Base-by-base conservation (phyloP, 192 early-diverging fungal species). In the Pilobolus umbonatus region DNA sequence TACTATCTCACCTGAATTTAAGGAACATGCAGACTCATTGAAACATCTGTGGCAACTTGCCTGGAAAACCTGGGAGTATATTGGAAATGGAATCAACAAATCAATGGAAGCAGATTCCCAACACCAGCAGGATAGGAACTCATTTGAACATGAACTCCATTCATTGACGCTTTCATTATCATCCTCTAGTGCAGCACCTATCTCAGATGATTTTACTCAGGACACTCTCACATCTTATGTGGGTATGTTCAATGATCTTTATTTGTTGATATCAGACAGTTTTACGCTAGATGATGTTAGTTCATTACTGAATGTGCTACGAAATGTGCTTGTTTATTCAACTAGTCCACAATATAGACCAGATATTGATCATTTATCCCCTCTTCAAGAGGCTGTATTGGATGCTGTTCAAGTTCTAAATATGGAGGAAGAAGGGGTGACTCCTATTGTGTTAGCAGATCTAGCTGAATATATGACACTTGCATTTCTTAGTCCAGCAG, bases 21-120 rank as follows among this genome's bases (percentile, higher is more conserved):
- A 59, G 10, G 52, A 67, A 2, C 19, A 48, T 1, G 45, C 39
- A 10, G 60, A 63, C 7, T 54, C 48, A 32, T 51, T 80, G 14
- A 53, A 65, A 28, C 47, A 63, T 10, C 66, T 89, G n/a, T 86
- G 83, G 85, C 68, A 76, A 56, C 75, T 73, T 12, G 78, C 80
- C 0, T 91, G 85, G 88, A 45, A 73, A 10, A 67, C 79, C 5
- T 91, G 88, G 91, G 81, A 85, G 45, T 69, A 68, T n/a, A 90
- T 92, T 57, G 90, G 90, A 9, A 53, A 68, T 36, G 85, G 81
- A 3, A 84, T 89, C 31, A 49, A 81, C 11, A 58, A 58, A 44
- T 25, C 39, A 4, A 53, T 50, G 57, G 25, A 22, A 28, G 39
- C 46, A 49, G 34, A 14, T 12, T 17, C 29, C 1, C 10, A 17